Evolutionary conservation across 1,284 basidiomycete species (phyloP).

Genomic region (Moniliophthora roreri): DNA sequence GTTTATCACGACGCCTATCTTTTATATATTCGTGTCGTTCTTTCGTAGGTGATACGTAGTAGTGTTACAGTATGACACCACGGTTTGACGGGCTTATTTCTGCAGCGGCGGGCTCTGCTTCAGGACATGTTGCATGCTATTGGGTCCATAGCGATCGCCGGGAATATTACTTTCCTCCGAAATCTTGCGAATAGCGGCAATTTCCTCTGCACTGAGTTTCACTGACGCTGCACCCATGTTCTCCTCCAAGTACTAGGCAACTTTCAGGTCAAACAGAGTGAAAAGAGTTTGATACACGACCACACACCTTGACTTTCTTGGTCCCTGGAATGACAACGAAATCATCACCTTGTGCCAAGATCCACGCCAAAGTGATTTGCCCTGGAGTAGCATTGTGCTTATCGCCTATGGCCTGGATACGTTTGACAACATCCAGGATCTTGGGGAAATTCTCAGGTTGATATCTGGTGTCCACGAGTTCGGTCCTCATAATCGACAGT

Average conservation of each 20-base stretch:
- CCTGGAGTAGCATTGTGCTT: conserved; percentile 36
- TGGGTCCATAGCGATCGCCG: conserved; percentile 12
- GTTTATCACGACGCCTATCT: neutral
- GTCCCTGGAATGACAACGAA: conserved; percentile 43
- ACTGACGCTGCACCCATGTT: conserved; percentile 17
- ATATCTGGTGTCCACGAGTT: conserved; percentile 18
- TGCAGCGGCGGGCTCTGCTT: conserved; percentile 1
- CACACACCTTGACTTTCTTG: conserved; percentile 18
- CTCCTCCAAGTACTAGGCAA: conserved; percentile 19
- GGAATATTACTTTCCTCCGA: conserved; percentile 16
- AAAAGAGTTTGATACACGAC: too few species aligned
- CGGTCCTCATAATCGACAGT: neutral
- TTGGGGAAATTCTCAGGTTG: conserved; percentile 41
- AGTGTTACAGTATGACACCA: neutral
- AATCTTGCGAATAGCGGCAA: conserved; percentile 15
- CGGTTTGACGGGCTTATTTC: too few species aligned
- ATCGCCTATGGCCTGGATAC: conserved; percentile 32
- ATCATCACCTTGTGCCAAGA: conserved; percentile 38
- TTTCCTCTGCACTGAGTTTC: conserved; percentile 14
- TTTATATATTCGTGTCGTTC: neutral
- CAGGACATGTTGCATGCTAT: conserved; percentile 1
- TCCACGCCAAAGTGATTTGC: conserved; percentile 49
- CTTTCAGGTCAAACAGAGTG: neutral
- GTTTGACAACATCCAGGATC: conserved; percentile 38
- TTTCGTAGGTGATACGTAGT: neutral